Percentiles rank a stretch among this genome's conserved stretches.
Evolutionary conservation across 164 flowering plant species (phyloP).

Genomic region (Vitis rotundifolia): DNA sequence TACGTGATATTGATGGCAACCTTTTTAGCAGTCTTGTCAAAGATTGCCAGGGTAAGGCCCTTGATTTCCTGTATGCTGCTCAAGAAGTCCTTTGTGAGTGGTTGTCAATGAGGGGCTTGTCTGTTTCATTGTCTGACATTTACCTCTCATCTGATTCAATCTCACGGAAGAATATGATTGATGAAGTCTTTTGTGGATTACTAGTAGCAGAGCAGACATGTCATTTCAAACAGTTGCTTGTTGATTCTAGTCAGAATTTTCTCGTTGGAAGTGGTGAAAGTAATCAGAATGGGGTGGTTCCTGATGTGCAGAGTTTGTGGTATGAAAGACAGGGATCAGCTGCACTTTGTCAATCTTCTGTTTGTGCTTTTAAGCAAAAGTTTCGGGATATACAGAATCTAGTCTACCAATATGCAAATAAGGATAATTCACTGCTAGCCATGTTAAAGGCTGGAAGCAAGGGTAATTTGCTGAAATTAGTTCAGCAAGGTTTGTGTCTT

Average conservation of each 20-base stretch:
- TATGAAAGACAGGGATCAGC: conserved; percentile 50
- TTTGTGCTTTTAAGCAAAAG: conserved; percentile 53
- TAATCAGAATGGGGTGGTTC: conserved; percentile 7
- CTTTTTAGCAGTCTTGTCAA: conserved; percentile 48
- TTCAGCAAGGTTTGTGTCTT: conserved; percentile 80
- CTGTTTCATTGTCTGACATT: conserved; percentile 76
- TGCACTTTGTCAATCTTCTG: conserved; percentile 50
- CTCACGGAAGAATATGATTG: conserved; percentile 56
- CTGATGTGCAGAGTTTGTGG: conserved; percentile 30
- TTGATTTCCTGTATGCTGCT: conserved; percentile 53
- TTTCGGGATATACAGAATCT: conserved; percentile 63
- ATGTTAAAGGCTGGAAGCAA: conserved; percentile 92
- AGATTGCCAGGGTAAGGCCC: conserved; percentile 29
- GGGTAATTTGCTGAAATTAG: conserved; percentile 66
- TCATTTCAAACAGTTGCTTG: conserved; percentile 47
- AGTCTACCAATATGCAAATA: conserved; percentile 44
- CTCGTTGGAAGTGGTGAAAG: conserved; percentile 40
- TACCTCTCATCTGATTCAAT: conserved; percentile 51
- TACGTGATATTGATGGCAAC: conserved; percentile 52
- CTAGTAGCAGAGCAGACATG: conserved; percentile 61
- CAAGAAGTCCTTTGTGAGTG: conserved; percentile 86
- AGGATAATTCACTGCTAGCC: conserved; percentile 64
- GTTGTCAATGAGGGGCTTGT: conserved; percentile 75
- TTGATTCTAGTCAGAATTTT: conserved; percentile 35
- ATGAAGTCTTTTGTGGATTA: conserved; percentile 65